Evolutionary conservation across 805 yeast species (phyloP).

Genomic region (Suhomyces pyralidae): DNA sequence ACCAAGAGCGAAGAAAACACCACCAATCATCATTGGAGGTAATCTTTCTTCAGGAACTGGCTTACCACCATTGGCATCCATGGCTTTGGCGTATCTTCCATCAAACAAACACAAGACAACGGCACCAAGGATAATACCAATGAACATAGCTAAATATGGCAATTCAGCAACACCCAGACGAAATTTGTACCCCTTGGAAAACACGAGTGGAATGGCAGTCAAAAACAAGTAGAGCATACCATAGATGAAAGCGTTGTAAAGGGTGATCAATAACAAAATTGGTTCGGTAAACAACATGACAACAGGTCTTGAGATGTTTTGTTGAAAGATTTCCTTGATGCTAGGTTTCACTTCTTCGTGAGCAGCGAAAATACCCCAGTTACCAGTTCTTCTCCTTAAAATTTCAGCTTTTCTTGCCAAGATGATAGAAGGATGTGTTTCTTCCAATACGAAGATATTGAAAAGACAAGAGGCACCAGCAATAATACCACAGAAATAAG

Average conservation of each 20-base stretch:
- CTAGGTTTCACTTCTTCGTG: slow-evolving; percentile 33
- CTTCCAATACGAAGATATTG: slow-evolving; percentile 30
- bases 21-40: slow-evolving; percentile 72
- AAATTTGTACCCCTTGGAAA: slow-evolving; percentile 36
- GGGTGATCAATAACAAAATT: slow-evolving; percentile 40
- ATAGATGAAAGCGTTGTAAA: slow-evolving; percentile 49
- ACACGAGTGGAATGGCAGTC: slow-evolving; percentile 43
- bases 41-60: slow-evolving; percentile 79
- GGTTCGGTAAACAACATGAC: slow-evolving; percentile 40
- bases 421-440: slow-evolving; percentile 40
- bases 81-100: slow-evolving; percentile 26
- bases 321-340: slow-evolving; percentile 32
- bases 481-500: slow-evolving; percentile 48
- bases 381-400: slow-evolving; percentile 39
- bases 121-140: slow-evolving; percentile 36
- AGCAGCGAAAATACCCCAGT: slow-evolving; percentile 42
- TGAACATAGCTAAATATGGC: slow-evolving; percentile 33
- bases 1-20: slow-evolving; percentile 70
- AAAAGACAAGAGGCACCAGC: slow-evolving; percentile 28
- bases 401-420: slow-evolving; percentile 30
- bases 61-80: slow-evolving; percentile 38
- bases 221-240: slow-evolving; percentile 46
- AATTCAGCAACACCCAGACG: slow-evolving; percentile 23
- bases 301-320: slow-evolving; percentile 37
- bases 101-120: slow-evolving; percentile 27